Evolutionary conservation across 2,329 filamentous ascomycete genomes (phyloP).

Genomic region (Tolypocladium pustulatum): DNA sequence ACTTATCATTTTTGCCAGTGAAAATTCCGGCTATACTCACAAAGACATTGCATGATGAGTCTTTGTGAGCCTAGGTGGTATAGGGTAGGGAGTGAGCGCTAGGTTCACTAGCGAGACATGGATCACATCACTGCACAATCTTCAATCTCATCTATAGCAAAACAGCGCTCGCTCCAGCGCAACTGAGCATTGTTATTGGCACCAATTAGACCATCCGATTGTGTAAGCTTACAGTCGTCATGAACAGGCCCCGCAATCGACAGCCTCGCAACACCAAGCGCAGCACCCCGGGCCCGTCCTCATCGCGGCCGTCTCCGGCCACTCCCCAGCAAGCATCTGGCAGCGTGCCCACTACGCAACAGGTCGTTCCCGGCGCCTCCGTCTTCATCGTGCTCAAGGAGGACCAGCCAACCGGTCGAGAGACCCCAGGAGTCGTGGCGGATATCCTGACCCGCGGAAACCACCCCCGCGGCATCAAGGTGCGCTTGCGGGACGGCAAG

Average conservation of each 20-base stretch:
- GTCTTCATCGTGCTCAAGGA: constrained; percentile 68
- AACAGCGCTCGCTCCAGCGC: neutral
- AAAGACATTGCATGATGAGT: too few species aligned
- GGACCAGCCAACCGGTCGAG: constrained; percentile 64
- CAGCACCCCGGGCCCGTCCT: neutral
- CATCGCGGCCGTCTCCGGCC: constrained; percentile 7
- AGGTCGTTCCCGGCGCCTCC: constrained; percentile 48
- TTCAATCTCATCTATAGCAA: too few species aligned
- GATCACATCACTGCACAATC: too few species aligned
- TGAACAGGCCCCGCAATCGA: constrained; percentile 22
- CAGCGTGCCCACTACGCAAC: constrained; percentile 32
- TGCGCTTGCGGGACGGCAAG: constrained; percentile 59
- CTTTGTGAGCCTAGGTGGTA: too few species aligned
- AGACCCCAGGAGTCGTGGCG: constrained; percentile 55
- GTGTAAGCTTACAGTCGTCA: neutral
- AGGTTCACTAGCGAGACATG: too few species aligned
- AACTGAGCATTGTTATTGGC: neutral
- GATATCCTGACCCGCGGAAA: constrained; percentile 63
- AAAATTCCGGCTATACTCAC: too few species aligned
- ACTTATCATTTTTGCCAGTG: too few species aligned
- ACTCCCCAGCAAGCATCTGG: constrained; percentile 24
- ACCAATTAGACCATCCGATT: neutral
- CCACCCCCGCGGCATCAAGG: constrained; percentile 71
- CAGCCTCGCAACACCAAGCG: constrained; percentile 14
- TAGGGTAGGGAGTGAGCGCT: too few species aligned